These are phyloP conservation scores for Phytopythium ostracodes DNA, from an alignment of 352 stramenopile genomes.

Conservation along the genomic window DNA sequence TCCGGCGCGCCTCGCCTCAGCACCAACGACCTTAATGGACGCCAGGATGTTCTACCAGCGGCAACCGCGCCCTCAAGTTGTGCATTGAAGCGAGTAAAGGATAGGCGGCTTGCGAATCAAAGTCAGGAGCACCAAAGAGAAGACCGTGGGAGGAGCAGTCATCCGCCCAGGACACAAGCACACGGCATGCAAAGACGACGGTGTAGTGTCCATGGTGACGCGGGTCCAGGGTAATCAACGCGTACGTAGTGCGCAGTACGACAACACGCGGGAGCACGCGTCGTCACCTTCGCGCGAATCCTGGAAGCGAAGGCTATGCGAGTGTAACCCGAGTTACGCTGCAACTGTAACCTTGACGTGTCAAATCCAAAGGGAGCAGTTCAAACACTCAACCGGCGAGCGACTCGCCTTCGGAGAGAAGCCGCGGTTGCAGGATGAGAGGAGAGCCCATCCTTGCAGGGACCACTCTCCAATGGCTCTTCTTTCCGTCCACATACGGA, in stretches of 20 bases:
- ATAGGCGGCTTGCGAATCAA: neutral
- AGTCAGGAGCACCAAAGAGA: neutral
- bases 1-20: too few species aligned
- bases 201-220: neutral
- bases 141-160: neutral
- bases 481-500: conserved; percentile 7
- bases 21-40: neutral
- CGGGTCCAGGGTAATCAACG: neutral
- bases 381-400: conserved; percentile 1
- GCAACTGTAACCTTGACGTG: neutral
- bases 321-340: conserved; percentile 2
- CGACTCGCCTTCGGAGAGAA: neutral
- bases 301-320: neutral
- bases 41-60: neutral
- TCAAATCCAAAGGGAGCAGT: conserved; percentile 5
- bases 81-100: neutral
- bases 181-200: neutral
- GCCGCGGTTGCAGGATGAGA: conserved; percentile 5
- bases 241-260: neutral
- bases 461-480: neutral
- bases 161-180: neutral
- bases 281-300: neutral
- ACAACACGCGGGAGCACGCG: neutral
- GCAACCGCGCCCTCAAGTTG: neutral
- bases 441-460: neutral